Base-by-base conservation (phyloP, 495 filamentous ascomycete species). In the Ramalina peruviana region DNA sequence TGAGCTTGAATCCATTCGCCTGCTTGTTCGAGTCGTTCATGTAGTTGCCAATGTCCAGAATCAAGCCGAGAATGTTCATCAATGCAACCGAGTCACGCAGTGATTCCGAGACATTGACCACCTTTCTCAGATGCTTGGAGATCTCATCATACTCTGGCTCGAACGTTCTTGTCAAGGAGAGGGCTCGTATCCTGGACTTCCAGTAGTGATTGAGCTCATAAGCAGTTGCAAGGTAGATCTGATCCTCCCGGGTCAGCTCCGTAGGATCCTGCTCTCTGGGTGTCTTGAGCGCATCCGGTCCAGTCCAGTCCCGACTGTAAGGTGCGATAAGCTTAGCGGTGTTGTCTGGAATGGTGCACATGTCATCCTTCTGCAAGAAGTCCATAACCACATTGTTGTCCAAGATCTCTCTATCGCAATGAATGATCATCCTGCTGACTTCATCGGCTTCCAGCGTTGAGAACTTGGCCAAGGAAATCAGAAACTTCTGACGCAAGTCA, bases 21-120 rank as follows among this genome's bases (percentile, higher is more conserved):
- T 97, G 93, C 67, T 98, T 98, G 65, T 94, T 96, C 43, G 88
- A 81, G 58, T 97, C 92, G 69, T 98, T 98, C 92, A 98, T 98
- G 73, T 92, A 98, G 61, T 98, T 98, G 61, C 92, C 92, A 60
- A 98, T 94, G 66, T 94, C 88, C 56, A 97, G 72, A 63, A 98
- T 98, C 43, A 98, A 71, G 52, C 90, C 90, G 19, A 98, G 81
- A 39, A 98, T 87, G 53, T 92, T 94, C 79, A 96, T 94, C 57
- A 98, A 69, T 7, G 86, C 79, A 3, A 93, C 86, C 3, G 90
- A 96, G 56, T 90, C 86, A 26, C 90, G 76, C 41, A 98, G 67
- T 15, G 86, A 84, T 65, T 98, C 93, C 41, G 88, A 88, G 21
- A 93, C 88, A 43, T 68, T 65, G 20, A 94, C 87, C 20, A 98